These are phyloP conservation scores for Parachaetomium inaequale DNA, from an alignment of 495 filamentous ascomycete genomes.

Conservation along the genomic window DNA sequence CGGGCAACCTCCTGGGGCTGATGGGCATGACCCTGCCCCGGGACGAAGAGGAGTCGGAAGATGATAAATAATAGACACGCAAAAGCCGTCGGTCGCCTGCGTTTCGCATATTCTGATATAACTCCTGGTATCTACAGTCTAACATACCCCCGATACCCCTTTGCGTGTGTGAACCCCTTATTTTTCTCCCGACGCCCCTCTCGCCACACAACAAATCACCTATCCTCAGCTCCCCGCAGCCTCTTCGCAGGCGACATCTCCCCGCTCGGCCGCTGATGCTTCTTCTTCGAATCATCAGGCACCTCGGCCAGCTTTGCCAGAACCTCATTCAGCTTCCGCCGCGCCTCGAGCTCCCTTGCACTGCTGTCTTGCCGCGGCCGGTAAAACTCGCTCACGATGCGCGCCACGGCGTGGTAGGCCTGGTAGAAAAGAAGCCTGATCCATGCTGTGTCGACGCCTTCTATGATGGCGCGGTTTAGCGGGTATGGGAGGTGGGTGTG, in stretches of 20 bases:
- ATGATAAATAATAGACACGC: conserved; percentile 2
- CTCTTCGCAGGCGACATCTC: conserved; percentile 37
- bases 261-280: conserved; percentile 31
- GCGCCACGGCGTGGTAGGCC: conserved; percentile 45
- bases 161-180: too few relatives aligned
- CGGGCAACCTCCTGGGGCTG: conserved; percentile 77
- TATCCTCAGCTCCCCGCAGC: conserved; percentile 16
- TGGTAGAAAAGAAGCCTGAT: conserved; percentile 46
- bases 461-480: conserved; percentile 30
- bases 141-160: neutral
- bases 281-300: conserved; percentile 30
- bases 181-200: neutral
- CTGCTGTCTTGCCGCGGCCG: conserved; percentile 43
- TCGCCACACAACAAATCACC: neutral
- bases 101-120: neutral
- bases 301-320: conserved; percentile 36
- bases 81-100: neutral
- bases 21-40: conserved; percentile 78
- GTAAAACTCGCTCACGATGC: conserved; percentile 49
- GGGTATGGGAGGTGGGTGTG: neutral
- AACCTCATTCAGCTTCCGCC: conserved; percentile 41
- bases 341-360: conserved; percentile 43
- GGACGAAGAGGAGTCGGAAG: conserved; percentile 59
- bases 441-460: conserved; percentile 34
- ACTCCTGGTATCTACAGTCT: neutral